These are phyloP conservation scores for Paxillus ammoniavirescens DNA, from an alignment of 768 basidiomycete genomes.

Conservation along the genomic window DNA sequence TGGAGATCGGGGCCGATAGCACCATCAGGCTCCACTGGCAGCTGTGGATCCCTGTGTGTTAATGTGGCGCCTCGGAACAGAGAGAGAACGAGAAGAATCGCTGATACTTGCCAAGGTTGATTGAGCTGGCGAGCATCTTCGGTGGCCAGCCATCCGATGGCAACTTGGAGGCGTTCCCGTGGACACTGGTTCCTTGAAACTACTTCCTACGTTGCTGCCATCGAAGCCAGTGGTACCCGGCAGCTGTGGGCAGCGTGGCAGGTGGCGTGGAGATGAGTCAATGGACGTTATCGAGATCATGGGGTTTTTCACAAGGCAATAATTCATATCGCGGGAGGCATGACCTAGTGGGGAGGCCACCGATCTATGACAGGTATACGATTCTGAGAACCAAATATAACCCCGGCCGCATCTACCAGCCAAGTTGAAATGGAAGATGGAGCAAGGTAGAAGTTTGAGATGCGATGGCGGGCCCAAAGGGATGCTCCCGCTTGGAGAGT, in stretches of 20 bases:
- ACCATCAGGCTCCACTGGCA: too few relatives aligned
- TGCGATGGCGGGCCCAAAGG: not conserved
- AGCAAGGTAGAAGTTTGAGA: not conserved
- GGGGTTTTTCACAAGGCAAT: constrained; percentile 13
- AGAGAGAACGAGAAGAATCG: too few relatives aligned
- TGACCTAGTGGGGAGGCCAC: not conserved
- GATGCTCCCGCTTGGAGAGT: too few relatives aligned
- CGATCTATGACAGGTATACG: not conserved
- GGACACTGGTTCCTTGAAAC: too few relatives aligned
- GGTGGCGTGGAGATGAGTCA: constrained; percentile 28
- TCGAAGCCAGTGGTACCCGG: not conserved
- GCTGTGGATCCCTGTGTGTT: too few relatives aligned
- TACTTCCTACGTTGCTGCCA: too few relatives aligned
- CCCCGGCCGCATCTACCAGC: not conserved
- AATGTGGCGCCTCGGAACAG: too few relatives aligned
- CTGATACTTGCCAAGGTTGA: too few relatives aligned
- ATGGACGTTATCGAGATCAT: constrained; percentile 30
- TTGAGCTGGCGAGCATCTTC: too few relatives aligned
- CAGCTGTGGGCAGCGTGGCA: constrained; percentile 31
- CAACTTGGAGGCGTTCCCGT: too few relatives aligned
- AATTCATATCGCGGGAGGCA: constrained; percentile 30
- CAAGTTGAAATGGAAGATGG: not conserved
- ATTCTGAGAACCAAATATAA: not conserved
- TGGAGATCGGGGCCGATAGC: too few relatives aligned
- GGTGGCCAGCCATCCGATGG: too few relatives aligned